Evolutionary conservation across 1,284 basidiomycete genomes (phyloP).

Genomic region (Ustilago trichophora): DNA sequence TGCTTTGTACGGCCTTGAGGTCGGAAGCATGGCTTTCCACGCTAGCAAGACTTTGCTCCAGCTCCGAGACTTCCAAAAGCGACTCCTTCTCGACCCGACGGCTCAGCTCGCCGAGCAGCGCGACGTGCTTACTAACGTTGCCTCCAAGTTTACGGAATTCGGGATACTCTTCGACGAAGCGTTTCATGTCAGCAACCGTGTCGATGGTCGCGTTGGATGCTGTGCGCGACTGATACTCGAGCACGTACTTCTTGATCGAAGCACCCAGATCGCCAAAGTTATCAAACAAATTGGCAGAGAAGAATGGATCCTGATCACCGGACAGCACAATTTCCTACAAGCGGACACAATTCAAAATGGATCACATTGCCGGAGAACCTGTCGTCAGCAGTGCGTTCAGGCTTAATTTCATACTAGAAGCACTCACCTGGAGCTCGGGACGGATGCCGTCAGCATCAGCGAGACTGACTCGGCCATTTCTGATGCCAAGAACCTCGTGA

Average conservation of each 20-base stretch:
- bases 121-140: conserved; percentile 98
- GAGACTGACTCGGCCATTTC: conserved; percentile 90
- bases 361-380: no score
- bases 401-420: no score
- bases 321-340: conserved; percentile 93
- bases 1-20: conserved; percentile 70
- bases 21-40: conserved; percentile 84
- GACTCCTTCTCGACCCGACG: conserved; percentile 83
- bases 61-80: conserved; percentile 83
- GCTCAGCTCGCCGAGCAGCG: conserved; percentile 93
- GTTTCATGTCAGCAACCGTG: conserved; percentile 80
- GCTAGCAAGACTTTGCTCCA: conserved; percentile 94
- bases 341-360: no score
- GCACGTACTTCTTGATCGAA: conserved; percentile 90
- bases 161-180: conserved; percentile 96
- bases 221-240: conserved; percentile 84
- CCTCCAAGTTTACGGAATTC: conserved; percentile 95
- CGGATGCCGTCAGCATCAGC: conserved; percentile 84
- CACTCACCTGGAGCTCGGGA: conserved; percentile 79
- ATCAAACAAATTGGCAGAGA: conserved; percentile 86
- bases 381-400: no score
- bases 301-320: conserved; percentile 91
- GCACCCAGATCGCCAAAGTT: conserved; percentile 98
- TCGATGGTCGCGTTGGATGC: conserved; percentile 85
- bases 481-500: conserved; percentile 91